Percentiles rank a stretch among this genome's conserved stretches.
These are phyloP conservation scores for Mucor irregularis DNA, from an alignment of 371 early-diverging fungal genomes.

Conservation along the genomic window DNA sequence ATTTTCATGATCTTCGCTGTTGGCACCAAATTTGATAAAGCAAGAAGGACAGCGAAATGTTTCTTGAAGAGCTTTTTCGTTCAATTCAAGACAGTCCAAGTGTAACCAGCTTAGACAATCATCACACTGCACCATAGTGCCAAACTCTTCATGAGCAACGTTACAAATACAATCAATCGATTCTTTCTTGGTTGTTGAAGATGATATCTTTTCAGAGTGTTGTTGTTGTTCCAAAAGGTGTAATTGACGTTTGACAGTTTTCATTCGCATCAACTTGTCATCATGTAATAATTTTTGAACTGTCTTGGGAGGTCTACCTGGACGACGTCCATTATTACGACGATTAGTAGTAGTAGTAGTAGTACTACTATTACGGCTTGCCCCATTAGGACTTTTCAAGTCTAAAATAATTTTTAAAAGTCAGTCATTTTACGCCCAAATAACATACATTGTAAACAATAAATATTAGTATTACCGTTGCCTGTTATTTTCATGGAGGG, in stretches of 20 bases:
- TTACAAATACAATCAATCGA: conserved; percentile 50
- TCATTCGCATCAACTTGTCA: neutral
- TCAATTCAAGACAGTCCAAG: conserved; percentile 52
- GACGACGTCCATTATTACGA: conserved; percentile 17
- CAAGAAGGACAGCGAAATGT: conserved; percentile 57
- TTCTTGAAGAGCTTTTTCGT: conserved; percentile 40
- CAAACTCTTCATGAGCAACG: conserved; percentile 49
- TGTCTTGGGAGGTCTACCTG: conserved; percentile 28
- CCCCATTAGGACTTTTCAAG: no score
- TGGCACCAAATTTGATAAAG: conserved; percentile 21
- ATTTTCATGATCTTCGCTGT: neutral
- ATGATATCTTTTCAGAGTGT: no score
- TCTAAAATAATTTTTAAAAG: conserved; percentile 4
- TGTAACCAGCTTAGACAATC: conserved; percentile 58
- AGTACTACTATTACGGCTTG: no score
- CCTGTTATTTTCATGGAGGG: neutral
- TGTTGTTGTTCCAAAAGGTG: no score
- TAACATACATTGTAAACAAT: no score
- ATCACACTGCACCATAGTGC: conserved; percentile 63
- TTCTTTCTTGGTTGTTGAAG: conserved; percentile 10
- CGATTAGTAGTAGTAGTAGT: no score
- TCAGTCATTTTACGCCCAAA: no score
- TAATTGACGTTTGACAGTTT: no score
- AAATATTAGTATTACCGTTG: no score
- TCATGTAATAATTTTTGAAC: no score